Conservation (phyloP, 345 rosid species). For the Kandelia obovata region DNA sequence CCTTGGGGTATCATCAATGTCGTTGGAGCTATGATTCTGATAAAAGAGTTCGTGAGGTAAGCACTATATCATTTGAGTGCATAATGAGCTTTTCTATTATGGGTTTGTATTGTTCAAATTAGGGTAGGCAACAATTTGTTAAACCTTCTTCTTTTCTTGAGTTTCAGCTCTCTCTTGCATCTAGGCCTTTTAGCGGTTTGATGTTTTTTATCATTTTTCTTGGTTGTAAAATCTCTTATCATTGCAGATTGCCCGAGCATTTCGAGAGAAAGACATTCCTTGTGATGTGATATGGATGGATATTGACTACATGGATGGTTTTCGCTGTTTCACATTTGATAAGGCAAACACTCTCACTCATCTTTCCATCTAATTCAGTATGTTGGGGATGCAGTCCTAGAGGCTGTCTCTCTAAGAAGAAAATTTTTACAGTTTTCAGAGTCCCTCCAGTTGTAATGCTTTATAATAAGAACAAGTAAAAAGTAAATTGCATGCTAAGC, state of each 20-base stretch:
- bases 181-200: not conserved
- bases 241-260: conserved; percentile 59
- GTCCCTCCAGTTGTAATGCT: too few relatives aligned
- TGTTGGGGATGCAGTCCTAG: too few relatives aligned
- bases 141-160: too few relatives aligned
- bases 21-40: conserved; percentile 94
- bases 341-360: conserved; percentile 42
- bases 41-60: conserved; percentile 73
- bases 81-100: not conserved
- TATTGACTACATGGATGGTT: conserved; percentile 97
- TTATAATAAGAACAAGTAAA: too few relatives aligned
- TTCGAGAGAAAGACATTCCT: conserved; percentile 81
- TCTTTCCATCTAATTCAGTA: too few relatives aligned
- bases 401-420: too few relatives aligned
- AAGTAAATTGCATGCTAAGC: too few relatives aligned
- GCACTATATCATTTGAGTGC: conserved; percentile 12
- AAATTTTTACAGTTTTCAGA: too few relatives aligned
- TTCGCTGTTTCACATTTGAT: conserved; percentile 92
- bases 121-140: too few relatives aligned
- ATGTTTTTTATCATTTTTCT: conserved; percentile 4
- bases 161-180: not conserved
- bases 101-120: too few relatives aligned
- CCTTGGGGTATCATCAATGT: conserved; percentile 91
- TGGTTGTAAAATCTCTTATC: not conserved
- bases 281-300: conserved; percentile 98